A percentile compares a stretch with the other conserved stretches of the same genome.
Conservation (phyloP, 768 basidiomycete species). For the Lyophyllum decastes region DNA sequence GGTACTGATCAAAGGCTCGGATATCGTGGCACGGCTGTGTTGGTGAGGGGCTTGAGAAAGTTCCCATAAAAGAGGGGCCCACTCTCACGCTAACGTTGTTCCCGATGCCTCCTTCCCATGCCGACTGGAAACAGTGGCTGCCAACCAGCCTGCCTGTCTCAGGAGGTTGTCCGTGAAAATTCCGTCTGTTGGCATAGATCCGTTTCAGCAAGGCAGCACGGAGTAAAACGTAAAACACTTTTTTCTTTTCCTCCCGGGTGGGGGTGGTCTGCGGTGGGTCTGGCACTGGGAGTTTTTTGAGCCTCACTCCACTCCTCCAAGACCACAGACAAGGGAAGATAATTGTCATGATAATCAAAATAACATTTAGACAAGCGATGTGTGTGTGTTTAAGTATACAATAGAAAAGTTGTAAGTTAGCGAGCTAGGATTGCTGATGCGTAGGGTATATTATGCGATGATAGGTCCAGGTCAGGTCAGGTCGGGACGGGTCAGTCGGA, state of each 20-base stretch:
- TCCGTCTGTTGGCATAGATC: conserved; percentile 2
- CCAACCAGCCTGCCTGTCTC: conserved; percentile 1
- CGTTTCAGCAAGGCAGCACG: conserved; percentile 5
- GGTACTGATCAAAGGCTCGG: conserved; percentile 14
- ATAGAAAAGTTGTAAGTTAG: conserved; percentile 12
- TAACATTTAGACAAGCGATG: background rate
- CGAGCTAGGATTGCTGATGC: conserved; percentile 6
- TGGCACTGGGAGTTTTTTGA: too few relatives aligned
- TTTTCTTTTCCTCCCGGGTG: too few relatives aligned
- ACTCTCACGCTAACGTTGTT: conserved; percentile 13
- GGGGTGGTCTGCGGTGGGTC: background rate
- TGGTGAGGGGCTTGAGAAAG: conserved; percentile 14
- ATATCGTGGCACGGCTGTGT: conserved; percentile 7
- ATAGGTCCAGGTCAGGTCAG: conserved; percentile 2
- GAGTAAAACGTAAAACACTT: conserved; percentile 2
- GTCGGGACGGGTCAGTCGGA: background rate
- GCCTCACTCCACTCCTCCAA: too few relatives aligned
- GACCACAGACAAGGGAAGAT: too few relatives aligned
- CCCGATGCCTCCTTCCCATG: conserved; percentile 15
- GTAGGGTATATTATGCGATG: conserved; percentile 16
- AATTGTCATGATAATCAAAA: background rate
- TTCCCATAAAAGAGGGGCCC: conserved; percentile 10
- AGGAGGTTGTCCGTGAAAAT: conserved; percentile 10
- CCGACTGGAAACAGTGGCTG: conserved; percentile 7
- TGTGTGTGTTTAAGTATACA: conserved; percentile 4